Conservation (phyloP, 2,329 filamentous ascomycete species). For the Ambrosiella beaveri region DNA sequence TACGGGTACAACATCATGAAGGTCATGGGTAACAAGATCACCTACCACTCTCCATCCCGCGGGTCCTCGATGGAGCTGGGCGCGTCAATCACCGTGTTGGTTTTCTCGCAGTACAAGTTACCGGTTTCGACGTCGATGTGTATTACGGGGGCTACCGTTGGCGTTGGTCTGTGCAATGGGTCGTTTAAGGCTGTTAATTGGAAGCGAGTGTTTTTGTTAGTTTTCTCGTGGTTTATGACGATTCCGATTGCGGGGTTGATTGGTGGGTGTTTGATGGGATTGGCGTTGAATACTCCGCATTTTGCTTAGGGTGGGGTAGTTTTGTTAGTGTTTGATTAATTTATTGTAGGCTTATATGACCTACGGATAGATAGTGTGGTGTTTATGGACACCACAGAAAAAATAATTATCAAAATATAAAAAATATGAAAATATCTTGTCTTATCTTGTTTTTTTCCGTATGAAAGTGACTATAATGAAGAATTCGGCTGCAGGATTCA, state of each 20-base stretch:
- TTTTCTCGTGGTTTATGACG: slow-evolving; percentile 42
- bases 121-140: slow-evolving; percentile 67
- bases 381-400: not conserved
- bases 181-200: slow-evolving; percentile 57
- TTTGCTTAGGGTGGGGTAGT: not conserved
- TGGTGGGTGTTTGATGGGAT: slow-evolving; percentile 25
- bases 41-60: slow-evolving; percentile 43
- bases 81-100: slow-evolving; percentile 56
- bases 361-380: not conserved
- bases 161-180: slow-evolving; percentile 63
- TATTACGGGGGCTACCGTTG: slow-evolving; percentile 63
- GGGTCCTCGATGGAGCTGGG: slow-evolving; percentile 64
- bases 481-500: too few relatives aligned
- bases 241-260: slow-evolving; percentile 27
- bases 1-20: slow-evolving; percentile 80
- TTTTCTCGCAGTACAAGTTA: slow-evolving; percentile 59
- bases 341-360: not conserved
- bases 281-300: slow-evolving; percentile 24
- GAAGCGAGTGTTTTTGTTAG: slow-evolving; percentile 50
- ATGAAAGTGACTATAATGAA: too few relatives aligned
- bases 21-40: slow-evolving; percentile 70
- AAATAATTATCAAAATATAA: not conserved
- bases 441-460: not conserved
- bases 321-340: not conserved
- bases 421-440: not conserved